phyloP scores from a whole-genome alignment of 2,329 filamentous ascomycete species.

The Hymenoscyphus linearis region DNA sequence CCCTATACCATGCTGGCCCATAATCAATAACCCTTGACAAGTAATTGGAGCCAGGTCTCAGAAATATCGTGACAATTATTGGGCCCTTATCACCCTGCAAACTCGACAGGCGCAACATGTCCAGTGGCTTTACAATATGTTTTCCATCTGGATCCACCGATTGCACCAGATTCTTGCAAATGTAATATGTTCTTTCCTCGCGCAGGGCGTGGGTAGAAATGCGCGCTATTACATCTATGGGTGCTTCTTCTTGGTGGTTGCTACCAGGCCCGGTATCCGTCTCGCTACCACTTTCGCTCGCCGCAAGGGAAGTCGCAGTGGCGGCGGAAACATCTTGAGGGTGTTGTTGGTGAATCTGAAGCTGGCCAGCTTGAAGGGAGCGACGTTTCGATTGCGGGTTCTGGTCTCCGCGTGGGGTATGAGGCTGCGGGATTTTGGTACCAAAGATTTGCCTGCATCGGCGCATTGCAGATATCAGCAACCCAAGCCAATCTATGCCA shows the following conservation, averaged over 20 bases:
- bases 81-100: constrained; percentile 63
- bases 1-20: constrained; percentile 67
- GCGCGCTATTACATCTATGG: constrained; percentile 63
- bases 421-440: constrained; percentile 35
- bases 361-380: constrained; percentile 27
- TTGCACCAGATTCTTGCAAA: constrained; percentile 66
- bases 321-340: constrained; percentile 3
- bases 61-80: constrained; percentile 77
- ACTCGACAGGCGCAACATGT: constrained; percentile 66
- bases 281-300: constrained; percentile 26
- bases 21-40: constrained; percentile 67
- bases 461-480: not conserved
- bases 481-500: not conserved
- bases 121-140: constrained; percentile 76
- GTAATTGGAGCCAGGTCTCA: constrained; percentile 70
- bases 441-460: constrained; percentile 59
- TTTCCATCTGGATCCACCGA: constrained; percentile 66
- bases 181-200: constrained; percentile 82
- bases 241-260: not conserved
- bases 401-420: constrained; percentile 34
- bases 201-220: constrained; percentile 77
- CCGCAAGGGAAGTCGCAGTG: not conserved
- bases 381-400: constrained; percentile 26
- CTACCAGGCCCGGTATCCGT: constrained; percentile 17
- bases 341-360: constrained; percentile 11